Evolutionary conservation across 148 eudicot genomes (phyloP), one percentile per base, ranked within the genome.

Genomic region (Beta vulgaris): DNA sequence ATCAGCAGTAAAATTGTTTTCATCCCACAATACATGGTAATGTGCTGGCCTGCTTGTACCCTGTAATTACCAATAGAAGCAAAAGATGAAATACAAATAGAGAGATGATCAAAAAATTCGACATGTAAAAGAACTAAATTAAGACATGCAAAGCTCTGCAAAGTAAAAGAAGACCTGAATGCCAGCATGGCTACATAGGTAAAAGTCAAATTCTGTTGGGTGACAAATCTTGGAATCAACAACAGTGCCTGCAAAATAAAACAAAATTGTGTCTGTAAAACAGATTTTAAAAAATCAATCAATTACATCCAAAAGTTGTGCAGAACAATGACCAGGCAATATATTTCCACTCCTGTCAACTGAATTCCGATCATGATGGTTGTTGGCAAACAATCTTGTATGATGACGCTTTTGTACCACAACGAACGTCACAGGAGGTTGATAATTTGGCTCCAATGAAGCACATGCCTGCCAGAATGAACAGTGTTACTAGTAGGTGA

Each of bases 121-220:
- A n/a, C n/a, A n/a, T n/a, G n/a, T 19, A 7, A 23, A 1, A 6
- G 14, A 31, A 35, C 8, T 15, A 21, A 25, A 26, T 0, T 9
- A 26, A 12, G 6, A 29, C 11, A 42, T 26, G 25, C 2, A 32
- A 32, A 42, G 21, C 44, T 61, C 23, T 40, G 14, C 42, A 25
- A 71, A 29, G 10, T 21, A 19, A 16, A 49, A 48, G 35, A 61
- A 36, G 40, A 92, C 98, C 91, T 95, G 87, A 60, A 95, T 88
- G 55, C 98, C 98, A 63, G 98, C 96, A 85, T 95, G 98, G 54
- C 98, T 95, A 82, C 98, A 95, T 21, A 95, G 83, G 68, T 91
- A 95, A 81, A 95, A 95, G 78, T 95, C 98, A 73, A 95, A 95
- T 66, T 95, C 98, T 12, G 97, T 92, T 6, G 98, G 98, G 65